Evolutionary conservation across 345 rosid species (phyloP), one percentile per base, ranked within the genome.

Genomic region (Hypericum androsaemum): DNA sequence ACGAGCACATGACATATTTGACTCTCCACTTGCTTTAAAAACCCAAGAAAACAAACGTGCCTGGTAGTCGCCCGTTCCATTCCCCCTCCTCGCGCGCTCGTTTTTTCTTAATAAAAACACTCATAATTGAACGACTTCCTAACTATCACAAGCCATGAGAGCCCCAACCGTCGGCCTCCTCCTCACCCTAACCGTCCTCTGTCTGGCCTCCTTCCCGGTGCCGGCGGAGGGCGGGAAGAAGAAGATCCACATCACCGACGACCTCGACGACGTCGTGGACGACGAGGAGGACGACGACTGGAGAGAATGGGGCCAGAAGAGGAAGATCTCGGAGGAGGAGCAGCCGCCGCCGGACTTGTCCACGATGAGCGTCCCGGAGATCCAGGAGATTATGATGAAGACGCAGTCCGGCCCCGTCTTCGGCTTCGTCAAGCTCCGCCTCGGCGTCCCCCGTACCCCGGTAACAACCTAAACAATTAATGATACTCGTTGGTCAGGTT

Each of bases 271-370:
- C 74, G 82, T 92, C 0, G 62, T 85, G 14, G 95, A 92, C 69
- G 82, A 78, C 6, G 96, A 88, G 69, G 96, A 92, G 76, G 96
- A 92, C 66, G 97, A 88, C 5, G 67, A 70, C 42, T 92, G 98
- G 98, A 85, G 76, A 66, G 79, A 76, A 48, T 92, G 97, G 98
- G 98, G 98, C 9, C 74, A 72, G 61, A 73, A 59, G 62, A 55
- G 79, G 38, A 7, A 62, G 3, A 14, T 60, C 8, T 43, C 54
- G 6, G 70, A 65, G 42, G 69, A 69, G 54, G 87, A 79, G 54
- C 92, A 81, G 1, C 88, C 90, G 7, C 76, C 84, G n/a, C 14
- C 74, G 12, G 96, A 88, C 65, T 68, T 82, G 39, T 66, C 84
- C 38, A 65, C 66, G 3, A 72, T 92, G 90, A 73, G 70, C 36